Conservation (phyloP, 257 asterid genomes). For the Jaltomata sinuosa region DNA sequence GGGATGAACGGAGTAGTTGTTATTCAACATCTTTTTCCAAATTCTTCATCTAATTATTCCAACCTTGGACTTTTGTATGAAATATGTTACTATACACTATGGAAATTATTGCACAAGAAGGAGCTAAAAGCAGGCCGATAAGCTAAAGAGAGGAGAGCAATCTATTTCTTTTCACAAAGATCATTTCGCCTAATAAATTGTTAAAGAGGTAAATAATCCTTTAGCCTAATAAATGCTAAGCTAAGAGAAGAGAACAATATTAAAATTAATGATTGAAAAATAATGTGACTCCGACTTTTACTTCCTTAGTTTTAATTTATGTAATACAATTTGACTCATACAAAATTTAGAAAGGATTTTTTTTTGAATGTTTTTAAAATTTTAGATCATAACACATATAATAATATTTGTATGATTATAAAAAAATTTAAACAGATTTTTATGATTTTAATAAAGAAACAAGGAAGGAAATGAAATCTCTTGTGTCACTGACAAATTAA, state of each 20-base stretch:
- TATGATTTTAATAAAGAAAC: no score
- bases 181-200: background rate
- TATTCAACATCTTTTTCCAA: background rate
- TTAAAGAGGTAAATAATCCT: background rate
- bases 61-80: background rate
- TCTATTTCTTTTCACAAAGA: background rate
- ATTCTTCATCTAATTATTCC: background rate
- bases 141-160: background rate
- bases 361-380: no score
- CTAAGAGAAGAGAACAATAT: background rate
- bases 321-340: background rate
- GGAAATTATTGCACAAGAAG: background rate
- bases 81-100: background rate
- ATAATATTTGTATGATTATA: background rate
- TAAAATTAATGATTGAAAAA: background rate
- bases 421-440: no score
- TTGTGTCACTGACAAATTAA: no score
- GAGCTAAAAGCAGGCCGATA: background rate
- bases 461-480: no score
- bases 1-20: background rate
- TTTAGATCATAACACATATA: background rate
- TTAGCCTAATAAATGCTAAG: background rate
- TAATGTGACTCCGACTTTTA: background rate
- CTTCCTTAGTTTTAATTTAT: background rate
- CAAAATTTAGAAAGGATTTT: no score